Percentiles rank a stretch among this genome's conserved stretches.
Conservation (phyloP, 1,284 basidiomycete species). For the Wallemia hederae region DNA sequence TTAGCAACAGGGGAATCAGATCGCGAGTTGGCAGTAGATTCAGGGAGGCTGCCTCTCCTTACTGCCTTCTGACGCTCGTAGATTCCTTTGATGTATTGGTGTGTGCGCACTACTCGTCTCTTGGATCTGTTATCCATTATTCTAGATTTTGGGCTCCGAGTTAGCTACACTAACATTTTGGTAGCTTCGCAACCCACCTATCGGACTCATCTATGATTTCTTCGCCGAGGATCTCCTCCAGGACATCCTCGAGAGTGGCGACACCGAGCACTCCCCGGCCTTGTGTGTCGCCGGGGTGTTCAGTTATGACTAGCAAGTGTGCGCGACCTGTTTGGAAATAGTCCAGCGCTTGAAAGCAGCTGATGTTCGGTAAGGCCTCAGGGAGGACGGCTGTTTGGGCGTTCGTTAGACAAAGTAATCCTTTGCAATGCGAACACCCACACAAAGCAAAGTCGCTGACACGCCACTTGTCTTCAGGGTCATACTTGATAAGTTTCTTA, state of each 20-base stretch:
- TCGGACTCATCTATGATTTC: slow-evolving; percentile 80
- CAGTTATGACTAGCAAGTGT: slow-evolving; percentile 63
- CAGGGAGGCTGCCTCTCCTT: neutral
- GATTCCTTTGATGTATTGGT: neutral
- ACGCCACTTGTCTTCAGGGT: slow-evolving; percentile 45
- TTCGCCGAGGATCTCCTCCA: slow-evolving; percentile 52
- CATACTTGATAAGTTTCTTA: slow-evolving; percentile 68
- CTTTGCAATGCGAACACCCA: slow-evolving; percentile 1
- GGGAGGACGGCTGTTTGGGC: slow-evolving; percentile 62
- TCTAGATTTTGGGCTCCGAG: neutral
- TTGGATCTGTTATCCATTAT: neutral
- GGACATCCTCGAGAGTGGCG: slow-evolving; percentile 19
- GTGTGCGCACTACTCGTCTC: neutral
- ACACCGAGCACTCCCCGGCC: slow-evolving; percentile 55
- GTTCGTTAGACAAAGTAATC: slow-evolving; percentile 18
- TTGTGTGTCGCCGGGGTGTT: slow-evolving; percentile 33
- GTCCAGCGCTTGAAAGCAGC: slow-evolving; percentile 32
- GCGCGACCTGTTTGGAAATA: slow-evolving; percentile 78
- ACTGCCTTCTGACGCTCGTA: neutral
- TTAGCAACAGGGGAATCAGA: neutral
- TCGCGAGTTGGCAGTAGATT: neutral
- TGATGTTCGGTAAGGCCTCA: slow-evolving; percentile 59
- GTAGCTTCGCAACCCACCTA: slow-evolving; percentile 18
- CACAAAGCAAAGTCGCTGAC: slow-evolving; percentile 40
- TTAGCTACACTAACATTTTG: neutral